Evolutionary conservation across 1,284 basidiomycete genomes (phyloP).

Genomic region (Limonomyces culmigenus): DNA sequence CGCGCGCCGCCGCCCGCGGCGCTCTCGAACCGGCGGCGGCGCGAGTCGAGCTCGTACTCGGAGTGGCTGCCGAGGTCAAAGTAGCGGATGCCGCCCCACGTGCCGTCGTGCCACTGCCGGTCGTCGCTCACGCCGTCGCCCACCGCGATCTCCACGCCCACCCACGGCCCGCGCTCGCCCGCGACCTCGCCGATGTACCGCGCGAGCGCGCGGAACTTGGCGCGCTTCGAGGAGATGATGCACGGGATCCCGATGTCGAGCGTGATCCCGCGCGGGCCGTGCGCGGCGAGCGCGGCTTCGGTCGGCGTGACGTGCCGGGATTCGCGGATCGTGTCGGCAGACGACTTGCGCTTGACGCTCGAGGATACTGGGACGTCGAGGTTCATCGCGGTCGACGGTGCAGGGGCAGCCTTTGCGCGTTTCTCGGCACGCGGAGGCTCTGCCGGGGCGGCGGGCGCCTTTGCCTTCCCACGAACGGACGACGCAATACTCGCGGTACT

Average conservation of each 20-base stretch:
- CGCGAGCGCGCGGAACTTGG: slow-evolving; percentile 74
- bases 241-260: slow-evolving; percentile 84
- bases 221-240: slow-evolving; percentile 70
- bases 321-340: slow-evolving; percentile 20
- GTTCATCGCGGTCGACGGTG: too few species aligned
- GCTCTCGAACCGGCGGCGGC: slow-evolving; percentile 18
- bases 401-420: too few species aligned
- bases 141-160: slow-evolving; percentile 79
- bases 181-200: slow-evolving; percentile 76
- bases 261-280: slow-evolving; percentile 40
- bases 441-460: too few species aligned
- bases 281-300: not conserved
- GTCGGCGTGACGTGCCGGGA: slow-evolving; percentile 4
- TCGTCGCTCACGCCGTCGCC: slow-evolving; percentile 35
- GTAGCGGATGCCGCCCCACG: slow-evolving; percentile 63
- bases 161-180: slow-evolving; percentile 73
- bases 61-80: slow-evolving; percentile 49
- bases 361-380: too few species aligned
- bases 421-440: too few species aligned
- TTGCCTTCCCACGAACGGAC: too few species aligned
- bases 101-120: slow-evolving; percentile 72
- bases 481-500: slow-evolving; percentile 14
- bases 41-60: slow-evolving; percentile 32
- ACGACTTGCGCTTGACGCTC: slow-evolving; percentile 19
- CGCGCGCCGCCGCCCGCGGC: slow-evolving; percentile 15